These are phyloP conservation scores for Exophiala mesophila DNA, from an alignment of 2,329 filamentous ascomycete genomes.

Conservation along the genomic window DNA sequence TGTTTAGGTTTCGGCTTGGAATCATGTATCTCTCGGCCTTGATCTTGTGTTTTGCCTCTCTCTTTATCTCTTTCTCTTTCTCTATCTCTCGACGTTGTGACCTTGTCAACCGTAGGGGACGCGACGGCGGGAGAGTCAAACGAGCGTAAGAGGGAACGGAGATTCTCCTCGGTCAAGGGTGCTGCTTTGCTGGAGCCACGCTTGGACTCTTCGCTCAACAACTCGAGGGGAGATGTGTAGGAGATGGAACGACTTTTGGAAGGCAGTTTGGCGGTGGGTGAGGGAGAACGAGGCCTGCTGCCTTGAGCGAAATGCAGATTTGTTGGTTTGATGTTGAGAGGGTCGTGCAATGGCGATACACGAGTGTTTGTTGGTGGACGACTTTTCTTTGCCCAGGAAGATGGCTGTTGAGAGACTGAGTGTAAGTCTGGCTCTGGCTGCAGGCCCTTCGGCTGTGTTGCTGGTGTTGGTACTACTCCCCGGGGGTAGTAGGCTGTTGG, in stretches of 20 bases:
- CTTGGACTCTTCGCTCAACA: constrained; percentile 20
- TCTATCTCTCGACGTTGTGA: not conserved
- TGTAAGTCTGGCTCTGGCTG: not conserved
- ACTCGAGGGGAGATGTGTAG: constrained; percentile 21
- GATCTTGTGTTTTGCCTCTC: no score
- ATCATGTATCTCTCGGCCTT: constrained; percentile 67
- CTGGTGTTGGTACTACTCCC: not conserved
- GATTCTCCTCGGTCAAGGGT: constrained; percentile 24
- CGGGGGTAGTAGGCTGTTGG: no score
- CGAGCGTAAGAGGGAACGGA: constrained; percentile 20
- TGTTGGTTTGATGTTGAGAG: no score
- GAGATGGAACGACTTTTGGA: constrained; percentile 18
- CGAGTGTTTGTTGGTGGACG: not conserved
- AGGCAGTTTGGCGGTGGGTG: constrained; percentile 15
- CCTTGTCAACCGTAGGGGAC: constrained; percentile 21
- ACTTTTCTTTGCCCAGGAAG: no score
- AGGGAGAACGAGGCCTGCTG: not conserved
- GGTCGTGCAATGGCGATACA: not conserved
- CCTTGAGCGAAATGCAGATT: no score
- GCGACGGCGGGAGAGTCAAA: constrained; percentile 16
- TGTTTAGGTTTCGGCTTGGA: constrained; percentile 54
- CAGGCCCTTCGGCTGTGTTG: not conserved
- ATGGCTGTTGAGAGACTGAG: no score
- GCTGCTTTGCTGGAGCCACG: constrained; percentile 7
- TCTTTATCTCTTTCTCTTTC: not conserved